Base-by-base conservation (phyloP, 1,284 basidiomycete species). In the Ceratobasidium sp. region DNA sequence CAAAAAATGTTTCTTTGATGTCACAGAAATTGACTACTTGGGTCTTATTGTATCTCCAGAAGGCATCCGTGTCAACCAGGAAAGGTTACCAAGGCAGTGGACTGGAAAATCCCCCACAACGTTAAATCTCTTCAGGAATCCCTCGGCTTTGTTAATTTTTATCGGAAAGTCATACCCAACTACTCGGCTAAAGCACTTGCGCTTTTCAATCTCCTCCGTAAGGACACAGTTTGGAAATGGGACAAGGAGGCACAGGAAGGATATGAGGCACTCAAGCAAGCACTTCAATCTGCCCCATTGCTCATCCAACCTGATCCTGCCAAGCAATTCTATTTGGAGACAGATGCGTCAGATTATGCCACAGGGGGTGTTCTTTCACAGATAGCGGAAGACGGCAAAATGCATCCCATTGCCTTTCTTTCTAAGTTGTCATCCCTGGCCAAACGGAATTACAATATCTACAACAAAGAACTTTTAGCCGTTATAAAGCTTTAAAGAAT, bases 1-100 rank as follows among this genome's bases (percentile, higher is more conserved):
- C 20, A 15, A 52, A 40, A 79, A 79, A 64, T 74, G 76, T 52
- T 12, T 42, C 26, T 79, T 79, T 42, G 0, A 83, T 83, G 82
- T 81, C 81, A 52, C 83, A 81, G 1, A 79, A 40, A 12, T 81
- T 40, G n/a, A 79, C 82, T 65, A 80, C 75, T 42, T 80, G 83
- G 61, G 64, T 81, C 38, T 85, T 77, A 80, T 87, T 44, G 81
- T 89, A 28, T 68, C 70, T 0, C 17, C 80, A 0, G 78, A 84
- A 1, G 82, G 83, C 6, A 79, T 89, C 13, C 33, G 50, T 0
- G 88, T 89, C 86, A 84, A 87, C 73, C 80, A 81, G 0, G 79
- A 74, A 1, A 90, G 80, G 77, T 89, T 0, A 42, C 82, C 1
- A 81, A 83, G 0, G 83, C 89, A 54, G 33, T 62, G 0, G 75